phyloP scores from a whole-genome alignment of 148 eudicot species.

The Amaranthus hypochondriacus region DNA sequence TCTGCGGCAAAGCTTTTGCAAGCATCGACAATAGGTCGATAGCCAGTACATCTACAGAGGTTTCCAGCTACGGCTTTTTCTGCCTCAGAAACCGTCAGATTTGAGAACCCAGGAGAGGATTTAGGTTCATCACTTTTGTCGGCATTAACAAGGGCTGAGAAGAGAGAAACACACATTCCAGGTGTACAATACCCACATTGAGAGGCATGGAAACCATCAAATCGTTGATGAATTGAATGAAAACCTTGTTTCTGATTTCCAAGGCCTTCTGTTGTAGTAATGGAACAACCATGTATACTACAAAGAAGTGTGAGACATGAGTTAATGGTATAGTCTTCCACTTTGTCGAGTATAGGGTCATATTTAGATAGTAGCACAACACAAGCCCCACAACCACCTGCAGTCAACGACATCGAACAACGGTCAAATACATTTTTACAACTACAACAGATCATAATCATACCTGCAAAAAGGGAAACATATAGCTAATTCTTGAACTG shows the following conservation, averaged over 20 bases:
- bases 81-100: constrained; percentile 66
- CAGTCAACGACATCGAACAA: background rate
- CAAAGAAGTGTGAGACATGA: constrained; percentile 92
- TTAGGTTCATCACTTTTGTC: constrained; percentile 40
- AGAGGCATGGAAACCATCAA: constrained; percentile 90
- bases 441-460: too few relatives aligned
- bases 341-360: constrained; percentile 39
- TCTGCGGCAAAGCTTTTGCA: constrained; percentile 90
- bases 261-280: constrained; percentile 90
- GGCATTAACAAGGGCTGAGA: constrained; percentile 79
- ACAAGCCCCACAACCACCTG: constrained; percentile 99
- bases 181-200: constrained; percentile 98
- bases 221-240: constrained; percentile 82
- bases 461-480: too few relatives aligned
- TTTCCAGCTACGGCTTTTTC: constrained; percentile 77
- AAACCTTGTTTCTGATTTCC: constrained; percentile 87
- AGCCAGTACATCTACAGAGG: constrained; percentile 95
- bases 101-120: constrained; percentile 61
- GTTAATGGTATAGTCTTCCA: constrained; percentile 54
- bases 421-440: background rate
- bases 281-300: constrained; percentile 72
- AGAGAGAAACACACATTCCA: constrained; percentile 86
- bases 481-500: background rate
- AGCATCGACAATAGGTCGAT: constrained; percentile 89
- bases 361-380: constrained; percentile 73